Conservation (phyloP, 768 basidiomycete species). For the Psilocybe subaeruginosa region DNA sequence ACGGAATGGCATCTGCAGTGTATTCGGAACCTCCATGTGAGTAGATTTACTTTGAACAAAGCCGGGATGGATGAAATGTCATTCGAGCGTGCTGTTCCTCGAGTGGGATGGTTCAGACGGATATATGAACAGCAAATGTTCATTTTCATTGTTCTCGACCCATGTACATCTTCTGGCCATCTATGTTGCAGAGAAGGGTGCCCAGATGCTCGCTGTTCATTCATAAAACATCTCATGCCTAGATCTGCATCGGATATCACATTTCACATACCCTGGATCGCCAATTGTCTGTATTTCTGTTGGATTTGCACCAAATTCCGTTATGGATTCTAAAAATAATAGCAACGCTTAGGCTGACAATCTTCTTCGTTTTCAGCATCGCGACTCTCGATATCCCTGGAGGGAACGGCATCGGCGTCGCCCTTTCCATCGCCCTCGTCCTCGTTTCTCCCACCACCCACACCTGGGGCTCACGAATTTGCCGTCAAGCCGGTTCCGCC, state of each 20-base stretch:
- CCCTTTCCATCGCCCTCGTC: slow-evolving; percentile 68
- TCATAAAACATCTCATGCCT: neutral
- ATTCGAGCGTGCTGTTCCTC: neutral
- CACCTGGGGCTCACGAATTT: slow-evolving; percentile 70
- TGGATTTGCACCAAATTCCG: neutral
- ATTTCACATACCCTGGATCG: neutral
- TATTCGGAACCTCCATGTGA: slow-evolving; percentile 31
- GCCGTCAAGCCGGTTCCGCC: slow-evolving; percentile 48
- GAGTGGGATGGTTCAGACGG: neutral
- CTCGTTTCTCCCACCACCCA: slow-evolving; percentile 69
- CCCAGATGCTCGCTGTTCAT: neutral
- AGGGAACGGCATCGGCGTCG: slow-evolving; percentile 43
- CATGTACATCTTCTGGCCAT: neutral
- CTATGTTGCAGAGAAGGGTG: neutral
- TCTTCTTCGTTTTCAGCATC: slow-evolving; percentile 16
- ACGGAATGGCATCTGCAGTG: slow-evolving; percentile 30
- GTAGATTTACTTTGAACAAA: slow-evolving; percentile 11
- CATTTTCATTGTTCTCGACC: neutral
- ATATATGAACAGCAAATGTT: neutral
- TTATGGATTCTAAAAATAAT: slow-evolving; percentile 12
- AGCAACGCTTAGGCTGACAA: slow-evolving; percentile 8
- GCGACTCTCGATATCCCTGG: slow-evolving; percentile 40
- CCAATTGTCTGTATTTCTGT: slow-evolving; percentile 2
- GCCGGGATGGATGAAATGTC: neutral
- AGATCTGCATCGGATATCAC: neutral